Percentiles rank a stretch among this genome's conserved stretches.
These are phyloP conservation scores for Syzygium jambos DNA, from an alignment of 345 rosid species.

Conservation along the genomic window DNA sequence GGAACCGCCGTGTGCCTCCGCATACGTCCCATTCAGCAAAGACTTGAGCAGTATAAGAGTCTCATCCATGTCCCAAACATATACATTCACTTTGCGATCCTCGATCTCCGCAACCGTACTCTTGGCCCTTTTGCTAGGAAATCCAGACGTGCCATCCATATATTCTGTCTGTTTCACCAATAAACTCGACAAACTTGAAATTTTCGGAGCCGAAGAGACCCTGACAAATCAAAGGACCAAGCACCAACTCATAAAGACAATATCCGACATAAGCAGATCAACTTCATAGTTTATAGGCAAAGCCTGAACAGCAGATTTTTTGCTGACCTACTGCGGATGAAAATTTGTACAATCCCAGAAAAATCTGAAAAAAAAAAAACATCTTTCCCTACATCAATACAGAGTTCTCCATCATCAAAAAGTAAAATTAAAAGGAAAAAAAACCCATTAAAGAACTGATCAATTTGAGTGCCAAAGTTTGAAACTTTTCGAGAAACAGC, in stretches of 20 bases:
- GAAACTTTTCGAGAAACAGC: neutral
- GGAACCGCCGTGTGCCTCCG: slow-evolving; percentile 34
- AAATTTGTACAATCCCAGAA: neutral
- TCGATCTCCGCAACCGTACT: neutral
- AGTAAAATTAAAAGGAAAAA: neutral
- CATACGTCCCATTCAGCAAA: slow-evolving; percentile 58
- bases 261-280: neutral
- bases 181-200: neutral
- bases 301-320: neutral
- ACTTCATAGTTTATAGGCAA: neutral
- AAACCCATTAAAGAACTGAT: neutral
- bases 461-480: neutral
- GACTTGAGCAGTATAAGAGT: slow-evolving; percentile 87
- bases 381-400: neutral
- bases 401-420: neutral
- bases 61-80: slow-evolving; percentile 92
- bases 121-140: slow-evolving; percentile 2
- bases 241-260: neutral
- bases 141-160: neutral
- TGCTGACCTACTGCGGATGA: neutral
- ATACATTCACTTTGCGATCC: slow-evolving; percentile 35
- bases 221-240: neutral
- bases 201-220: neutral
- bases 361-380: neutral
- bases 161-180: neutral